Evolutionary conservation across 169 alveolate species (phyloP).

Genomic region (Plasmodium yoelii): DNA sequence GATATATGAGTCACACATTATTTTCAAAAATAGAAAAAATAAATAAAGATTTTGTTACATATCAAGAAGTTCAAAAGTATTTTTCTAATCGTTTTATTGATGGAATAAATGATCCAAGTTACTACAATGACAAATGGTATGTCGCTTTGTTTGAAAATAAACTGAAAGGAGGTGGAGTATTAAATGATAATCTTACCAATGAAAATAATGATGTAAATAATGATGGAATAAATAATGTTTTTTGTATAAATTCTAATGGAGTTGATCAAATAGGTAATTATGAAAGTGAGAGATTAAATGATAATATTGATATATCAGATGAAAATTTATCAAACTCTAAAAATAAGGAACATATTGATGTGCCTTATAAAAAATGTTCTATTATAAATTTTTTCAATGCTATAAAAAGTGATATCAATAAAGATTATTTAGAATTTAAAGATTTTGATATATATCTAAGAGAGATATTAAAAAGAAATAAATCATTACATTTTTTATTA

Average conservation of each 20-base stretch:
- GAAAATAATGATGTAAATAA: not conserved
- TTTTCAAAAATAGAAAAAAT: constrained; percentile 28
- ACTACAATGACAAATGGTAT: constrained; percentile 47
- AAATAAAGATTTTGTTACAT: constrained; percentile 39
- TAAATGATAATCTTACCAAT: not conserved
- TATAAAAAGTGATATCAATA: constrained; percentile 19
- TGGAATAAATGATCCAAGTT: constrained; percentile 75
- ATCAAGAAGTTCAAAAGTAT: constrained; percentile 28
- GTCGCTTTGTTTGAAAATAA: constrained; percentile 9
- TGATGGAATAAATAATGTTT: not conserved
- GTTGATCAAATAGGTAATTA: not conserved
- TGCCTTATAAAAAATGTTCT: constrained; percentile 58
- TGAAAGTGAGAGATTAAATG: not conserved
- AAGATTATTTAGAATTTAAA: constrained; percentile 47
- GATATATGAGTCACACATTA: constrained; percentile 74
- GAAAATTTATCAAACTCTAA: not conserved
- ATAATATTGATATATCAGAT: not conserved
- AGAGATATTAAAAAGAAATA: constrained; percentile 57
- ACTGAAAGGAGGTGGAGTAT: constrained; percentile 3
- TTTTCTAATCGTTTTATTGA: constrained; percentile 64
- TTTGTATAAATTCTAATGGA: too few species aligned
- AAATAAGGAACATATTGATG: constrained; percentile 36
- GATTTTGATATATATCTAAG: constrained; percentile 68
- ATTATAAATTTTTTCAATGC: constrained; percentile 68
- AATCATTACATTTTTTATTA: constrained; percentile 45